Base-by-base conservation (phyloP, 441 rosid genomes). In the Erodium trifolium region DNA sequence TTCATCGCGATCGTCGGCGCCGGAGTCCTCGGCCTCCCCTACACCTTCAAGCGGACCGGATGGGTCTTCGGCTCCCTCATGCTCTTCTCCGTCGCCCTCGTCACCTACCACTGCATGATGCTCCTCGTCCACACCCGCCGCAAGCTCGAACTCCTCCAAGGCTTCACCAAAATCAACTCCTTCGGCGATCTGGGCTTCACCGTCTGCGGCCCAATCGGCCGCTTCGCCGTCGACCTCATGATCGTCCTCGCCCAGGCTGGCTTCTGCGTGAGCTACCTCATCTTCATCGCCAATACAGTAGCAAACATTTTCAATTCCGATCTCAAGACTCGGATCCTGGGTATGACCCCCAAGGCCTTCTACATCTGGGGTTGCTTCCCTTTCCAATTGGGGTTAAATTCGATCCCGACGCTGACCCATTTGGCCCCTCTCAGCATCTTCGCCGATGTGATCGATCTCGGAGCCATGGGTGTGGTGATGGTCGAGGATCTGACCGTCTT, bases 371-470 rank as follows among this genome's bases (percentile, higher is more conserved):
- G 78, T 0, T 83, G 87, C 67, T 82, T 88, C 62, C 93, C 90
- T 1, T 88, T 88, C 67, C 93, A 88, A 71, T 76, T 88, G 12
- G 93, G 88, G 23, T 72, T 88, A 72, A 86, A 83, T 75, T 88
- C 93, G 19, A 78, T 88, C 17, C 80, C 84, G 14, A 78, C 87
- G 0, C 73, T 86, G 69, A 88, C 93, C 65, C 87, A 80, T 77
- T 71, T 88, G 70, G 93, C 93, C 14, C 90, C 90, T 66, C 51
- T 88, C 79, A 88, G 93, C 73, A 86, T 88, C 60, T 88, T 88
- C 65, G 88, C 90, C 7, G 93, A 86, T 69, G 47, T 86, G 14
- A 86, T 84, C 1, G 93, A 88, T 69, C 81, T 88, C 0, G 86
- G 79, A 0, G 93, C 90, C 10, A 84, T 82, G 49, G 66, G 85